Evolutionary conservation across 257 asterid genomes (phyloP), one percentile per base, ranked within the genome.

Genomic region (Prunella vulgaris): DNA sequence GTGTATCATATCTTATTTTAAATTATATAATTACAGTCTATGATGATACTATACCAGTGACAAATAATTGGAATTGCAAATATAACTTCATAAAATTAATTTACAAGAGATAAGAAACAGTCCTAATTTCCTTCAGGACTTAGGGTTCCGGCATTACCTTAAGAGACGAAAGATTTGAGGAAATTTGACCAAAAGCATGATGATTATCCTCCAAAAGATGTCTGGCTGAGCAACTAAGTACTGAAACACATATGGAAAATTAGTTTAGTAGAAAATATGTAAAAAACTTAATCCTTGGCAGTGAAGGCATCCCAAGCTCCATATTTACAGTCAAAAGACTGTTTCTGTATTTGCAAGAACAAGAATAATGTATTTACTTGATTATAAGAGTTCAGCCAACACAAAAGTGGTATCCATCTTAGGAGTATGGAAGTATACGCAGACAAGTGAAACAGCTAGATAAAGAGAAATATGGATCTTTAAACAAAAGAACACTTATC

Each of bases 201-300:
- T 66, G 87, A 65, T 88, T 91, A 80, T 87, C 96, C 76, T 88
- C 95, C 83, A 91, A 73, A 63, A 91, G 91, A 77, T 77, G 88
- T 58, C 87, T 77, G 35, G 86, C 44, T 72, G 85, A 57, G 51
- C 87, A 81, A 78, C 76, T 65, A 46, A 81, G 66, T 40, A 74
- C 96, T 87, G 90, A 66, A 81, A 78, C 73, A 76, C 18, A 70
- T 53, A 73, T 5, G 22, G 37, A 74, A 62, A 76, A 64, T n/a
- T 33, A 75, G 69, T 75, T 42, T 56, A 68, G 52, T 54, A 69
- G 20, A 32, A 75, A 38, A 38, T 12, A 3, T 21, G 33, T 35
- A 21, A 30, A 14, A 12, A 35, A 58, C 18, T 38, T 32, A 30
- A 69, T 66, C 54, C 32, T 42, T 52, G 59, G 69, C 38, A 12